Evolutionary conservation across 108 stramenopile species (phyloP).

Genomic region (Skeletonema marinoi): DNA sequence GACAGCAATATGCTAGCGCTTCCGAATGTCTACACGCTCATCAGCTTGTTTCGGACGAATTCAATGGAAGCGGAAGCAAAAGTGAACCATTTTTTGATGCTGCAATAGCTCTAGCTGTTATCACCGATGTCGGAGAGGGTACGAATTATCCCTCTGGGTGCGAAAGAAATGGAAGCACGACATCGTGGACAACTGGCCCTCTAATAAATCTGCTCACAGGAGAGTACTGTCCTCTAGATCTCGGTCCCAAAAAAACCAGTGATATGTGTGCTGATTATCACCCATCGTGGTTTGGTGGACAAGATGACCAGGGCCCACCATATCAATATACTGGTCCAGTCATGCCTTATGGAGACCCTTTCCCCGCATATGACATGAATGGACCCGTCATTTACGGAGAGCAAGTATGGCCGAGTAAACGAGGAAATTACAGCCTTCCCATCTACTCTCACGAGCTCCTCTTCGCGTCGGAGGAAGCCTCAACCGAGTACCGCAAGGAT

Average conservation of each 20-base stretch:
- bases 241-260: background rate
- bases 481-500: conserved; percentile 3
- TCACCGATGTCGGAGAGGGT: background rate
- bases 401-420: background rate
- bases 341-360: too few species aligned
- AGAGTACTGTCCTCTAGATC: conserved; percentile 5
- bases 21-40: too few species aligned
- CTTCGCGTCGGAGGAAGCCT: conserved; percentile 21
- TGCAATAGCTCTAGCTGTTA: too few species aligned
- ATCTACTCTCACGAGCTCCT: conserved; percentile 24
- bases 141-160: background rate
- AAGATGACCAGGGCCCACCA: conserved; percentile 9
- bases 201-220: conserved; percentile 1
- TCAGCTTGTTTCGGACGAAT: too few species aligned
- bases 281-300: conserved; percentile 5
- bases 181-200: conserved; percentile 13
- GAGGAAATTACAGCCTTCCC: conserved; percentile 17
- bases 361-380: too few species aligned
- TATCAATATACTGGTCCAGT: conserved; percentile 2
- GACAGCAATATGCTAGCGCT: too few species aligned
- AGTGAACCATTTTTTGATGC: too few species aligned
- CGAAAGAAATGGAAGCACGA: background rate
- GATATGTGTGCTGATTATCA: conserved; percentile 5
- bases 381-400: conserved; percentile 6
- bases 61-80: too few species aligned